phyloP scores from a whole-genome alignment of 345 rosid species.

The Gossypium ekmanianum region DNA sequence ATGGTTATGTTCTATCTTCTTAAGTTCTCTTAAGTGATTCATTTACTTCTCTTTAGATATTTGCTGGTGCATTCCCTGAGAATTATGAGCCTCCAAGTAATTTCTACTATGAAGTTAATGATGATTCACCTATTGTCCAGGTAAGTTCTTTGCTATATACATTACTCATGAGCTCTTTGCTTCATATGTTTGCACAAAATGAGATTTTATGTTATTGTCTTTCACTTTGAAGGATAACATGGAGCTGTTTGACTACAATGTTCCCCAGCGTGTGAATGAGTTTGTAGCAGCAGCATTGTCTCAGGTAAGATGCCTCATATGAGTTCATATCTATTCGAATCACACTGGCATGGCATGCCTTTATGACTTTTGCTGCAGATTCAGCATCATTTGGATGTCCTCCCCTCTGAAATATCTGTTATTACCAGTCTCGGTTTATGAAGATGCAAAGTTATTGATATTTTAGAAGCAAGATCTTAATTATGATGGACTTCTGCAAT shows the following conservation, averaged over 20 bases:
- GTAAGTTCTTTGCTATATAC: constrained; percentile 23
- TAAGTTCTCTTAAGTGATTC: neutral
- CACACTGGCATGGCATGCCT: neutral
- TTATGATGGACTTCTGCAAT: neutral
- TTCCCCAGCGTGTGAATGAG: constrained; percentile 42
- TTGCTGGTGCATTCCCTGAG: constrained; percentile 50
- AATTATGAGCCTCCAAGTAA: constrained; percentile 50
- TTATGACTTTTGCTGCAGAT: constrained; percentile 7
- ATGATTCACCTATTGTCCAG: constrained; percentile 32
- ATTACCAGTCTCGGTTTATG: neutral
- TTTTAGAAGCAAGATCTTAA: neutral
- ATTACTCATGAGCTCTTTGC: neutral
- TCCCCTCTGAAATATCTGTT: neutral
- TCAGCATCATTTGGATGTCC: neutral
- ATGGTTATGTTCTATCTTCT: neutral
- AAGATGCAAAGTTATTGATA: neutral
- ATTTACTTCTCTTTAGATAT: constrained; percentile 31
- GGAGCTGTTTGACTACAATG: constrained; percentile 53
- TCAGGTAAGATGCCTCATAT: constrained; percentile 34
- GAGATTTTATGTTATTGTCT: constrained; percentile 3
- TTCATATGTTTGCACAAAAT: constrained; percentile 5
- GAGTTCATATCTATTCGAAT: neutral
- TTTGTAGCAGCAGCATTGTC: constrained; percentile 46
- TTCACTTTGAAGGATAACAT: constrained; percentile 36
- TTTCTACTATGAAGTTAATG: constrained; percentile 46